Conservation (phyloP, 352 stramenopile species). For the Pythium pyrilobum region DNA sequence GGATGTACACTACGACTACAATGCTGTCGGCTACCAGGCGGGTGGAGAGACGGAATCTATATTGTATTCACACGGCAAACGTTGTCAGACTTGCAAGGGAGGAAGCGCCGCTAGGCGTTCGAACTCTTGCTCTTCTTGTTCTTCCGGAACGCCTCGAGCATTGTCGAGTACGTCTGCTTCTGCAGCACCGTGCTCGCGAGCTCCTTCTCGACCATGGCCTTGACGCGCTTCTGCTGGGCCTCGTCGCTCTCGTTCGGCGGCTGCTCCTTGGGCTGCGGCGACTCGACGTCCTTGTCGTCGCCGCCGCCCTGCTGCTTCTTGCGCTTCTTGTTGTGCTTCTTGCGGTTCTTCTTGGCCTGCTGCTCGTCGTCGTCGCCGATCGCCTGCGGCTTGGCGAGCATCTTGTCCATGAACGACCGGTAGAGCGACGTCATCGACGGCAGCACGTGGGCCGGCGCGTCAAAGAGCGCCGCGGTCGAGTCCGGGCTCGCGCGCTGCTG, state of each 20-base stretch:
- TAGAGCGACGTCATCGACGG: slow-evolving; percentile 82
- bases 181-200: slow-evolving; percentile 45
- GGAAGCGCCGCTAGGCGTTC: slow-evolving; percentile 2
- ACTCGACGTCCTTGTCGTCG: slow-evolving; percentile 25
- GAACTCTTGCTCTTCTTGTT: slow-evolving; percentile 26
- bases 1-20: too few species aligned
- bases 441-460: slow-evolving; percentile 75
- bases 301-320: slow-evolving; percentile 21
- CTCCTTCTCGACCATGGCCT: slow-evolving; percentile 64
- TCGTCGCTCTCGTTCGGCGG: slow-evolving; percentile 1
- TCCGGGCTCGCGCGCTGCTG: slow-evolving; percentile 13
- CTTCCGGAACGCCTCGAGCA: slow-evolving; percentile 62
- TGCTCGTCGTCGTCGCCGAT: slow-evolving; percentile 13
- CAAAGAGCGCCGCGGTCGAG: slow-evolving; percentile 50
- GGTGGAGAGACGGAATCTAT: slow-evolving; percentile 25
- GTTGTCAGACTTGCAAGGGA: neutral
- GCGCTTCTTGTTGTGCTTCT: slow-evolving; percentile 32
- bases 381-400: slow-evolving; percentile 60
- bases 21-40: too few species aligned
- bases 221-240: slow-evolving; percentile 45
- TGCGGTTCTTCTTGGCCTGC: slow-evolving; percentile 54
- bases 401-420: slow-evolving; percentile 84
- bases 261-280: too few species aligned
- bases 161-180: slow-evolving; percentile 66
- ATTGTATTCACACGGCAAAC: slow-evolving; percentile 11